These are phyloP conservation scores for Blastomyces silverae DNA, from an alignment of 2,329 filamentous ascomycete genomes.

Conservation along the genomic window DNA sequence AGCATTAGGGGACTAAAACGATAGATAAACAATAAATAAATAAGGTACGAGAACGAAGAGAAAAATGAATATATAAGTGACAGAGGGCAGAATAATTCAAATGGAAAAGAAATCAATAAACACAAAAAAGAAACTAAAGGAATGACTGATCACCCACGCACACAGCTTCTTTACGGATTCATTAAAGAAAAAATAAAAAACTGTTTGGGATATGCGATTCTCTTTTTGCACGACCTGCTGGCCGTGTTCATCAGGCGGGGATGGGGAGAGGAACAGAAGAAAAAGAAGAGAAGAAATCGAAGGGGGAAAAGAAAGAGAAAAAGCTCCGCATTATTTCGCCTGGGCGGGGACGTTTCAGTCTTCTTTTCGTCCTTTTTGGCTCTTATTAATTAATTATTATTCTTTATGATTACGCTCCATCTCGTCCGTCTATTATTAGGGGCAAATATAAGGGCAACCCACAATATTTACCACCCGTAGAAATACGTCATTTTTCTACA, in stretches of 20 bases:
- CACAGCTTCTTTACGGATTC: slow-evolving; percentile 10
- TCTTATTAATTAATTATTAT: not conserved
- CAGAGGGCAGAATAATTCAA: not conserved
- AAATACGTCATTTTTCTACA: not conserved
- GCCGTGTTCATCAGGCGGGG: slow-evolving; percentile 32
- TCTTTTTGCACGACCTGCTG: slow-evolving; percentile 35
- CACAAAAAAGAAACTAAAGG: slow-evolving; percentile 19
- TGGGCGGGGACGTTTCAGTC: not conserved
- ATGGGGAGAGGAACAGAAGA: slow-evolving; percentile 26
- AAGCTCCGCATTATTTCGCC: not conserved
- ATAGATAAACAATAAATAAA: not conserved
- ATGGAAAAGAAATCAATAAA: too few species aligned
- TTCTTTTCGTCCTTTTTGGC: not conserved
- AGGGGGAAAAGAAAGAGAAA: slow-evolving; percentile 19
- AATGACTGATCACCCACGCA: slow-evolving; percentile 24
- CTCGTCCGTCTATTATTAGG: slow-evolving; percentile 3
- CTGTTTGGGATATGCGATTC: slow-evolving; percentile 24
- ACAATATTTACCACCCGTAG: not conserved
- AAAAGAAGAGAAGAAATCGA: slow-evolving; percentile 25
- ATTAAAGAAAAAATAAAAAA: slow-evolving; percentile 11
- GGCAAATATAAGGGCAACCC: not conserved
- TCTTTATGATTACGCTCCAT: not conserved
- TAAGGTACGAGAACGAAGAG: slow-evolving; percentile 1
- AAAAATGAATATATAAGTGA: not conserved
- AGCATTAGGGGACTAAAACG: not conserved